These are phyloP conservation scores for Lachancea mirantina DNA, from an alignment of 805 yeast species.

Conservation along the genomic window DNA sequence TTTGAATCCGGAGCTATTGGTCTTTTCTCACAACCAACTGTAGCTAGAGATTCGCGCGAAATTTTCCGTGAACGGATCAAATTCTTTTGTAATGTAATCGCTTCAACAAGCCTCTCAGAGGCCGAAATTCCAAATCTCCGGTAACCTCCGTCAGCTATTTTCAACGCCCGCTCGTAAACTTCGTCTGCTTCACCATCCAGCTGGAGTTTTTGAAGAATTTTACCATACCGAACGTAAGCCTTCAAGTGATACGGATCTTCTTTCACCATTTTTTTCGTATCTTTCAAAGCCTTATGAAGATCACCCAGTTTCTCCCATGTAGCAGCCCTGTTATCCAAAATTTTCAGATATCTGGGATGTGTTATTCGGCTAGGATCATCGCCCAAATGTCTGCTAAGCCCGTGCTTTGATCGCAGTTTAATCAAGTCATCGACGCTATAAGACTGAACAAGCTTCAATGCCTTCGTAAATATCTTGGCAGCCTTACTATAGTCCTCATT, in stretches of 20 bases:
- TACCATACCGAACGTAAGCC: conserved; percentile 25
- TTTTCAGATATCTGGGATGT: conserved; percentile 24
- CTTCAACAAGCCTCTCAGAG: conserved; percentile 11
- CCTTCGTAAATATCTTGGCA: conserved; percentile 22
- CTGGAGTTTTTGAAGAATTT: conserved; percentile 17
- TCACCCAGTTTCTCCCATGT: conserved; percentile 25
- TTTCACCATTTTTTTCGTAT: conserved; percentile 15
- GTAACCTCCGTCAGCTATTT: conserved; percentile 10
- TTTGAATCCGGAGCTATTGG: too few species aligned
- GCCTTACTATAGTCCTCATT: conserved; percentile 22
- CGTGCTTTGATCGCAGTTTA: conserved; percentile 11
- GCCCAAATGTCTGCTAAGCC: conserved; percentile 9
- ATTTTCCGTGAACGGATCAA: conserved; percentile 10
- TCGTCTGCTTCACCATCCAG: conserved; percentile 19
- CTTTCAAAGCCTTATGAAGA: conserved; percentile 17
- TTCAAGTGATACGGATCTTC: conserved; percentile 24
- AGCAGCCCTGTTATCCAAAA: conserved; percentile 25
- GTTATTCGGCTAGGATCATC: conserved; percentile 10
- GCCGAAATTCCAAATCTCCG: conserved; percentile 10
- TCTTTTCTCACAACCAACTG: too few species aligned
- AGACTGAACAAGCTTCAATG: conserved; percentile 20
- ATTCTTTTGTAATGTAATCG: conserved; percentile 14
- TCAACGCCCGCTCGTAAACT: conserved; percentile 16
- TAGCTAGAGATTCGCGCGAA: too few species aligned
- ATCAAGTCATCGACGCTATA: conserved; percentile 17